Evolutionary conservation across 2,329 filamentous ascomycete species (phyloP).

Genomic region (Microcera coccophila): DNA sequence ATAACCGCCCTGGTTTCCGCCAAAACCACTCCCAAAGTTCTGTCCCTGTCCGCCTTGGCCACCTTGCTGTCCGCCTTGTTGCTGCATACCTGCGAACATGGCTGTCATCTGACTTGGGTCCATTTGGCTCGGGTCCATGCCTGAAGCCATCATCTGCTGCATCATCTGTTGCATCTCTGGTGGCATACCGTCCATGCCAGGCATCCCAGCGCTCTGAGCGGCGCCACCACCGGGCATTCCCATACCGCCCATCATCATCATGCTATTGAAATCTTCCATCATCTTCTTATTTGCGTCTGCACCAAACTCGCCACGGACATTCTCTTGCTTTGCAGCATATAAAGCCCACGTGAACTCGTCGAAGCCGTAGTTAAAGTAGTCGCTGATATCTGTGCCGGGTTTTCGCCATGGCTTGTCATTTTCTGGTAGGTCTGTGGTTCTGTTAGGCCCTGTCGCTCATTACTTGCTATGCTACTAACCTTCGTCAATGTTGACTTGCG

Average conservation of each 20-base stretch:
- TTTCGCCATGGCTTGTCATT: slow-evolving; percentile 94
- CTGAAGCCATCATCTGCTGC: slow-evolving; percentile 65
- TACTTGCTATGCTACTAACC: slow-evolving; percentile 34
- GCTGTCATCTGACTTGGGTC: slow-evolving; percentile 55
- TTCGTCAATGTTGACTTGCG: slow-evolving; percentile 69
- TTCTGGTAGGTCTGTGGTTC: slow-evolving; percentile 58
- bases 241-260: slow-evolving; percentile 62
- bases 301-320: slow-evolving; percentile 70
- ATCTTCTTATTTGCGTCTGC: slow-evolving; percentile 74
- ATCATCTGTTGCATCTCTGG: slow-evolving; percentile 66
- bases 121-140: slow-evolving; percentile 65
- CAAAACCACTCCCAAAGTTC: slow-evolving; percentile 52
- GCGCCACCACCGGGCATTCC: slow-evolving; percentile 37
- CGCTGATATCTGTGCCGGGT: slow-evolving; percentile 88
- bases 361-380: slow-evolving; percentile 99
- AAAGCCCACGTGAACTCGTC: slow-evolving; percentile 98
- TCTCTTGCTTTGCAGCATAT: slow-evolving; percentile 86
- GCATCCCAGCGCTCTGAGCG: slow-evolving; percentile 39
- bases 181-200: slow-evolving; percentile 60
- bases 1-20: slow-evolving; percentile 50
- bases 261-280: slow-evolving; percentile 64
- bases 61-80: slow-evolving; percentile 36
- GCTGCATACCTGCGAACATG: slow-evolving; percentile 59
- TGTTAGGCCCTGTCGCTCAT: neutral
- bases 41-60: slow-evolving; percentile 45